Base-by-base conservation (phyloP, 176 grass and related monocot species). In the Phragmites australis region DNA sequence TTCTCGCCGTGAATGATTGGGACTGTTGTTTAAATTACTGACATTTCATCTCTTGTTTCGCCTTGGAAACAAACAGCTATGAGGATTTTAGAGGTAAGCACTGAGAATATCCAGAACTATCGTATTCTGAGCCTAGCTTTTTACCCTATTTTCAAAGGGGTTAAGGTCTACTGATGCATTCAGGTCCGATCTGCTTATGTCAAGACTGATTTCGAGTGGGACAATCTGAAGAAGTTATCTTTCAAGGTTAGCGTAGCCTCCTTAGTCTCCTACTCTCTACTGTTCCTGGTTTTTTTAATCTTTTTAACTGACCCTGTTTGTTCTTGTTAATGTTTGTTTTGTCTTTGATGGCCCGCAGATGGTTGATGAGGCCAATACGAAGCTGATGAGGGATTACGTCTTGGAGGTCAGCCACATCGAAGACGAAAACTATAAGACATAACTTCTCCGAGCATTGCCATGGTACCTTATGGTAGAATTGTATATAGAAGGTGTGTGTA, bases 181-280 rank as follows among this genome's bases (percentile, higher is more conserved):
- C 81, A 94, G 94, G 94, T 97, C 27, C 87, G 94, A 72, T 97
- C 94, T 43, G 89, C 82, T 61, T 97, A 97, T 81, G 57, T 80
- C 5, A 94, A 97, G 52, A 85, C 30, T 30, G 94, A 97, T 90
- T 97, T 97, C 60, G 94, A 97, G 85, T 97, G 92, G 94, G 94
- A 97, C 16, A 97, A 94, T 31, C 78, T 97, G 34, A 81, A 94
- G 68, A 94, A 90, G 29, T 87, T 97, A 76, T 87, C 92, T 5
- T 94, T 94, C 54, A 90, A 92, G 91, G 91, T 94, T 43, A 4
- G 15, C 37, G 51, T 50, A 31, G 0, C 62, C 30, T 50, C 72
- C 80, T n/a, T n/a, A 3, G 27, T 21, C 3, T 31, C 3, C 2
- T 39, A 11, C 2, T 26, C 34, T 37, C 34, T 37, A 37, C 34